phyloP scores from a whole-genome alignment of 2,329 filamentous ascomycete species.

The Diaporthe eres region DNA sequence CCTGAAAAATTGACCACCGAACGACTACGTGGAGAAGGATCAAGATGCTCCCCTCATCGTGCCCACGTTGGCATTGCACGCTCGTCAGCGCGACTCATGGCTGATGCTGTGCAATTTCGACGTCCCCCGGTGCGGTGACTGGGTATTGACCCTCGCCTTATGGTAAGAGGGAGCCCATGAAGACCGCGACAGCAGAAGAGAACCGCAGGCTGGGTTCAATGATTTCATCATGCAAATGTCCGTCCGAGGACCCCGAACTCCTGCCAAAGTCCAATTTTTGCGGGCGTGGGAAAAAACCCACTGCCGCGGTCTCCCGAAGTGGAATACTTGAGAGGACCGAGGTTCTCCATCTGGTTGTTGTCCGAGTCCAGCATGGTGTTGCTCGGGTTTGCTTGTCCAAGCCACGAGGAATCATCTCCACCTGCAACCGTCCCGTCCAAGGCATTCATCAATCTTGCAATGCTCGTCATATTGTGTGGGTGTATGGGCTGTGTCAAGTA shows the following conservation, averaged over 20 bases:
- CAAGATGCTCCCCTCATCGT: not conserved
- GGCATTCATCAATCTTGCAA: constrained; percentile 18
- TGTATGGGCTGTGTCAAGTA: constrained; percentile 21
- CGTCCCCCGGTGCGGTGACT: not conserved
- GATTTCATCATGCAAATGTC: not conserved
- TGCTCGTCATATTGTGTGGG: constrained; percentile 30
- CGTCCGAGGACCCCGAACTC: not conserved
- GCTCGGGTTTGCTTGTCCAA: constrained; percentile 29
- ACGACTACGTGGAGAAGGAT: not conserved
- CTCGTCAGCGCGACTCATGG: constrained; percentile 26
- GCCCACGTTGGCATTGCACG: not conserved
- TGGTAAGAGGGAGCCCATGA: not conserved
- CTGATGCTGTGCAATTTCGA: constrained; percentile 12
- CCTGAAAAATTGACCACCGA: too few species aligned
- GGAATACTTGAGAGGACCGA: constrained; percentile 18
- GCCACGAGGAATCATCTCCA: constrained; percentile 13
- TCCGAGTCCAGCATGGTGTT: constrained; percentile 12
- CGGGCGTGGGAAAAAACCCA: not conserved
- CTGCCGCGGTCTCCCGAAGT: not conserved
- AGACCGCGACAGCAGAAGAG: not conserved
- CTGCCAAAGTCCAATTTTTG: constrained; percentile 3
- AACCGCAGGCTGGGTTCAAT: not conserved
- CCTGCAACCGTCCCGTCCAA: not conserved
- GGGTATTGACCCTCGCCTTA: not conserved
- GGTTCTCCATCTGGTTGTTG: constrained; percentile 25